Conservation (phyloP, 495 filamentous ascomycete species). For the Tuber umbilicatum region DNA sequence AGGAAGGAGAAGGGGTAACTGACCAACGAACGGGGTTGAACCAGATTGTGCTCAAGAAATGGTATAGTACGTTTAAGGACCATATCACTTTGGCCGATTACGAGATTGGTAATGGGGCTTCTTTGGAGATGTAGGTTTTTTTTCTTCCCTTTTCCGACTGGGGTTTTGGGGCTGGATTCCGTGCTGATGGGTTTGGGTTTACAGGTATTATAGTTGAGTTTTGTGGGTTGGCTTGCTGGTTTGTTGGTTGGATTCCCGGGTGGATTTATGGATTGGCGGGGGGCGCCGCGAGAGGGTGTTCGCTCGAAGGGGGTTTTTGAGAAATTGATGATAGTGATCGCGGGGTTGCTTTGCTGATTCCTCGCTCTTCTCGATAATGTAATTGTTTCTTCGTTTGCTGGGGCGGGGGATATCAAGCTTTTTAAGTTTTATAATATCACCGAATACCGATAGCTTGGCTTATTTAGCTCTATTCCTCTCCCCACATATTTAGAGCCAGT, state of each 20-base stretch:
- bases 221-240: not conserved
- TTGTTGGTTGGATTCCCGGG: not conserved
- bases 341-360: not conserved
- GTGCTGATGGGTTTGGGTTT: not conserved
- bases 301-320: not conserved
- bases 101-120: constrained; percentile 38
- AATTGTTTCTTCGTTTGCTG: not conserved
- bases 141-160: no score
- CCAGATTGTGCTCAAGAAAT: constrained; percentile 41
- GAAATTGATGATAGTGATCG: not conserved
- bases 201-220: not conserved
- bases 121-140: constrained; percentile 36
- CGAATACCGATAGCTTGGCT: not conserved
- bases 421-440: not conserved
- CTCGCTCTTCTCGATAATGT: not conserved
- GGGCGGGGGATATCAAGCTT: not conserved
- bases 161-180: not conserved
- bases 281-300: not conserved
- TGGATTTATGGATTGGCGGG: not conserved
- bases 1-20: not conserved
- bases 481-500: no score
- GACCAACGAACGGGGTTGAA: not conserved
- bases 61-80: constrained; percentile 38
- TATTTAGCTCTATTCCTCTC: not conserved
- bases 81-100: constrained; percentile 41